These are phyloP conservation scores for Fraxinus pennsylvanica DNA, from an alignment of 257 asterid species.

Conservation along the genomic window DNA sequence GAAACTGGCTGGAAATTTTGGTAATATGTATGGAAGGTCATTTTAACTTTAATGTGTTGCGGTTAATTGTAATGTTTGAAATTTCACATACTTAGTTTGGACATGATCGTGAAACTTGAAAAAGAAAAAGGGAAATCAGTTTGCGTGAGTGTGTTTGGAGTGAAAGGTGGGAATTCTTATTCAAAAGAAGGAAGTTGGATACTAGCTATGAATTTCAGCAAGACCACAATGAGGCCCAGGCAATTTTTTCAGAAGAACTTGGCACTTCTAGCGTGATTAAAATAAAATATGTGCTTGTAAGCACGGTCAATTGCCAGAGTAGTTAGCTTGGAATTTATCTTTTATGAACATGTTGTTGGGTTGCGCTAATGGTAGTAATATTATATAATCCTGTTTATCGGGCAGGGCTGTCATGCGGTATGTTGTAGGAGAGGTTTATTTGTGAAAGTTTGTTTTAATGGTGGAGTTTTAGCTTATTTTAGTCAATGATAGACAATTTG, in stretches of 20 bases:
- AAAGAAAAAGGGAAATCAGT: neutral
- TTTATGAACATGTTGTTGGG: neutral
- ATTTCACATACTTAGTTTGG: neutral
- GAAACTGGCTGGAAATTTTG: neutral
- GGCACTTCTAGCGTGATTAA: neutral
- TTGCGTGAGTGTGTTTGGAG: neutral
- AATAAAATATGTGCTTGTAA: neutral
- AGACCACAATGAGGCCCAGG: neutral
- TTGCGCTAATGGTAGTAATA: neutral
- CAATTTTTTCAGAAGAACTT: neutral
- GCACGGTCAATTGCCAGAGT: neutral
- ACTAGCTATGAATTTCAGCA: neutral
- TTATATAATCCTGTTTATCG: neutral
- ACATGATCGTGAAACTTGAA: neutral
- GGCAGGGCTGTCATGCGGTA: neutral
- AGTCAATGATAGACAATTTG: neutral
- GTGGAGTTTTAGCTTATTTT: neutral
- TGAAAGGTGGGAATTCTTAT: neutral
- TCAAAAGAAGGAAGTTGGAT: neutral
- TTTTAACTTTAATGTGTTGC: neutral
- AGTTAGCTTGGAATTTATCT: neutral
- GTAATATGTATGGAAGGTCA: neutral
- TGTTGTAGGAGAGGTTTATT: neutral
- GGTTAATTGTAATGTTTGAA: neutral
- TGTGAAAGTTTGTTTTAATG: neutral